A percentile compares a stretch with the other conserved stretches of the same genome.
phyloP scores from a whole-genome alignment of 163 green algal species.

The Volvox carteri region DNA sequence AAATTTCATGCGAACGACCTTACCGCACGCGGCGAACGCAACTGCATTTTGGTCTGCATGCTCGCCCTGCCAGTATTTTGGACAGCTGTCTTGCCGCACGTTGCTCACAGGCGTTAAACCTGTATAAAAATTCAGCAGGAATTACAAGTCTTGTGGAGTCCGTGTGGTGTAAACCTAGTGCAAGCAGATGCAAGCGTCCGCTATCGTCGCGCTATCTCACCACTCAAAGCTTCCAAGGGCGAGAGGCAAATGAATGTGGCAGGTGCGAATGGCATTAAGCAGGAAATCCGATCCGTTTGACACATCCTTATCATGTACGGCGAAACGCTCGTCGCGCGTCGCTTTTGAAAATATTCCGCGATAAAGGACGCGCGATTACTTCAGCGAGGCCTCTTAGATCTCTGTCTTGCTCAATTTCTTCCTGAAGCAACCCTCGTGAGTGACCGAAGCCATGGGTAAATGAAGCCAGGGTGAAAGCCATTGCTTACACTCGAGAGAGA shows the following conservation, averaged over 20 bases:
- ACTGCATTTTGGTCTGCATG: conserved; percentile 45
- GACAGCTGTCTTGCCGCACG: background rate
- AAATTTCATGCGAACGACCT: no score
- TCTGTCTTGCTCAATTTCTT: no score
- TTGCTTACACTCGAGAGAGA: no score
- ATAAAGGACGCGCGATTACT: no score
- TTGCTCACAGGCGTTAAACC: background rate
- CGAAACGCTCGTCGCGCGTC: conserved; percentile 16
- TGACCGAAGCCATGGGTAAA: no score
- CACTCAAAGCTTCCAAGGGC: background rate
- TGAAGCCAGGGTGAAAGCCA: no score
- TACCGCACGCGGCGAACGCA: background rate
- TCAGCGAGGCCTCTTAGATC: no score
- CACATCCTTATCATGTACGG: conserved; percentile 13
- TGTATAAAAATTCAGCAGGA: background rate
- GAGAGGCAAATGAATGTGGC: background rate
- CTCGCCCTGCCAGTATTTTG: background rate
- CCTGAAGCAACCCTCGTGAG: no score
- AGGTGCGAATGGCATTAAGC: no score
- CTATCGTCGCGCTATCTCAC: background rate
- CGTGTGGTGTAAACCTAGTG: background rate
- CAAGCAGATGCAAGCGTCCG: background rate
- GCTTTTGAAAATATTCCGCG: background rate
- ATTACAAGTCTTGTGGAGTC: background rate
- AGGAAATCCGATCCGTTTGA: no score